phyloP scores from a whole-genome alignment of 2,329 filamentous ascomycete genomes.

The Aspergillus floridensis region DNA sequence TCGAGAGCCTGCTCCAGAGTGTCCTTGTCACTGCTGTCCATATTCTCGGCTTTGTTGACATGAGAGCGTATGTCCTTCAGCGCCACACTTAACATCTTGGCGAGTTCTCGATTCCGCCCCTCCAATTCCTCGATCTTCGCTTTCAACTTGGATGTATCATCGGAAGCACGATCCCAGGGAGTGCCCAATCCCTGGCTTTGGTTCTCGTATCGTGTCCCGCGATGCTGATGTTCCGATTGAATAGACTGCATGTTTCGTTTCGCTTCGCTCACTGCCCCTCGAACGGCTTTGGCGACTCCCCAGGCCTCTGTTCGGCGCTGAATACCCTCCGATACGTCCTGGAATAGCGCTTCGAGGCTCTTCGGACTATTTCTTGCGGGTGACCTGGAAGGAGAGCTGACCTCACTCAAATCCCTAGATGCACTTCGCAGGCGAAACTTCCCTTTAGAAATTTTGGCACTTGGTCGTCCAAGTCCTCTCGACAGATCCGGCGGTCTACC shows the following conservation, averaged over 20 bases:
- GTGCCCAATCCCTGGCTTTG: conserved; percentile 15
- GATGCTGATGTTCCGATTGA: conserved; percentile 38
- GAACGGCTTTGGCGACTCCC: conserved; percentile 50
- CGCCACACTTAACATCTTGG: conserved; percentile 41
- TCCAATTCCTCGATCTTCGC: conserved; percentile 36
- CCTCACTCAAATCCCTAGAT: conserved; percentile 28
- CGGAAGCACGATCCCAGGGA: conserved; percentile 13
- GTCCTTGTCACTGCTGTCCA: conserved; percentile 27
- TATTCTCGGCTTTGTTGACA: conserved; percentile 26
- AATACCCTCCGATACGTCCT: conserved; percentile 49
- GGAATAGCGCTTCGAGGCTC: conserved; percentile 46
- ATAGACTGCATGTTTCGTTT: conserved; percentile 48
- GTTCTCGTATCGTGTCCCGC: conserved; percentile 21
- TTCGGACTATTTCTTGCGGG: conserved; percentile 39
- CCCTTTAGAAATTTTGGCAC: conserved; percentile 16
- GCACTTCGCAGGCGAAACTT: conserved; percentile 29
- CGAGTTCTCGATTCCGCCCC: conserved; percentile 42
- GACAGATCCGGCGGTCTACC: conserved; percentile 40
- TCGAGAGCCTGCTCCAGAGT: conserved; percentile 39
- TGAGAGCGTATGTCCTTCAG: conserved; percentile 41
- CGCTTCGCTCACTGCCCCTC: conserved; percentile 48
- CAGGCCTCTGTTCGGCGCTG: conserved; percentile 49
- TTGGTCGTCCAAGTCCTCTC: conserved; percentile 23
- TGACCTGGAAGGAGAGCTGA: conserved; percentile 36
- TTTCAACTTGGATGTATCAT: conserved; percentile 27